Conservation (phyloP, 2,329 filamentous ascomycete genomes). For the Penicillium thymicola region DNA sequence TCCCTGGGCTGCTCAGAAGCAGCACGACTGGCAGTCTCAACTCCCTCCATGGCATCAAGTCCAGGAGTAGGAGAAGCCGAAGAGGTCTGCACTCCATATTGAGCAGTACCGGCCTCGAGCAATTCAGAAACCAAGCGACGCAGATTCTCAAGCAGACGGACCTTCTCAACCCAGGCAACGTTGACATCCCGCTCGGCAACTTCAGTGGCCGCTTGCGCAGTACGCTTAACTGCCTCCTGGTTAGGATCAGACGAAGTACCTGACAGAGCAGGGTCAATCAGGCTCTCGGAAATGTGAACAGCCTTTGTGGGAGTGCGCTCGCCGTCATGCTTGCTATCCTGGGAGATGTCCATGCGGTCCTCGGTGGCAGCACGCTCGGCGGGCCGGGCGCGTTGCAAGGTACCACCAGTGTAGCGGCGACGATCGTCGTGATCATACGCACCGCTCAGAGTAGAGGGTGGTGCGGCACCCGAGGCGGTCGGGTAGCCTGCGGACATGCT, state of each 20-base stretch:
- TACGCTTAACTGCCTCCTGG: constrained; percentile 32
- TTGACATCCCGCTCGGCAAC: constrained; percentile 41
- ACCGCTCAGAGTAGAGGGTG: constrained; percentile 58
- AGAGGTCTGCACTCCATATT: constrained; percentile 14
- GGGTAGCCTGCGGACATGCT: constrained; percentile 52
- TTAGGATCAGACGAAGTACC: constrained; percentile 30
- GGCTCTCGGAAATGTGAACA: constrained; percentile 32
- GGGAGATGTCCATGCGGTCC: constrained; percentile 37
- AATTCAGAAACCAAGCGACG: constrained; percentile 56
- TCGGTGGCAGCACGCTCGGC: constrained; percentile 33
- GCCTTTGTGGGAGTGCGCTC: constrained; percentile 35
- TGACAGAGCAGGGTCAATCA: constrained; percentile 45
- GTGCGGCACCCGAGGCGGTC: constrained; percentile 53
- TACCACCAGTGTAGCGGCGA: constrained; percentile 60
- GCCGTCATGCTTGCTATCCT: constrained; percentile 30
- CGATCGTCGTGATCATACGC: constrained; percentile 60
- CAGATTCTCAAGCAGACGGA: constrained; percentile 60
- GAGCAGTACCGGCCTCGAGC: constrained; percentile 47
- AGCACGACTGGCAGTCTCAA: constrained; percentile 34
- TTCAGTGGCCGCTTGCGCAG: constrained; percentile 39
- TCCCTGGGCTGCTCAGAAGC: constrained; percentile 45
- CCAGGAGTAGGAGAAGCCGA: constrained; percentile 19
- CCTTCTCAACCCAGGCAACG: constrained; percentile 62
- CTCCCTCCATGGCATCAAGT: constrained; percentile 30
- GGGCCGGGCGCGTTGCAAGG: constrained; percentile 54